phyloP scores from a whole-genome alignment of 108 stramenopile species.

The Cyclostephanos invisitatus region DNA sequence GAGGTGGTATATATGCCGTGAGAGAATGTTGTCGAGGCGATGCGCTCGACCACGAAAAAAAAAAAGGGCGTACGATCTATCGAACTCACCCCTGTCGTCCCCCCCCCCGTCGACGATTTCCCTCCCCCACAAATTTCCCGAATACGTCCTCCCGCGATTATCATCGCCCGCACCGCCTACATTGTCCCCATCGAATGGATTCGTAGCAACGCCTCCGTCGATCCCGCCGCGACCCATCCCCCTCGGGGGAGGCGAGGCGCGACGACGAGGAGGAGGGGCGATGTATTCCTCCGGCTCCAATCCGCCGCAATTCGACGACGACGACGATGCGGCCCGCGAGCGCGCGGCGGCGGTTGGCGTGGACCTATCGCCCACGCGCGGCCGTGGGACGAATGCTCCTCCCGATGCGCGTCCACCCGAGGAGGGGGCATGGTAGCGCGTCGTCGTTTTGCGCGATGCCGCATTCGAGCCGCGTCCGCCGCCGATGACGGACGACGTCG shows the following conservation, averaged over 20 bases:
- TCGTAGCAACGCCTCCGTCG: not conserved
- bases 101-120: constrained; percentile 36
- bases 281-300: constrained; percentile 46
- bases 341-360: no score
- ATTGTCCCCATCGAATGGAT: constrained; percentile 3
- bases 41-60: no score
- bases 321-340: no score
- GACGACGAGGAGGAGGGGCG: constrained; percentile 5
- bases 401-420: no score
- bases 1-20: no score
- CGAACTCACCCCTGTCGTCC: constrained; percentile 30
- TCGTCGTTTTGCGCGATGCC: no score
- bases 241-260: not conserved
- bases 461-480: no score
- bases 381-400: not conserved
- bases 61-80: no score
- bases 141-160: constrained; percentile 22
- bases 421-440: no score
- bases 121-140: constrained; percentile 41
- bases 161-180: not conserved
- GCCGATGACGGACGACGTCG: no score
- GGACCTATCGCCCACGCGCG: not conserved
- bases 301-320: constrained; percentile 7
- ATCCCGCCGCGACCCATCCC: no score
- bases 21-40: no score